Base-by-base conservation (phyloP, 441 rosid genomes). In the Pelargonium exstipulatum region DNA sequence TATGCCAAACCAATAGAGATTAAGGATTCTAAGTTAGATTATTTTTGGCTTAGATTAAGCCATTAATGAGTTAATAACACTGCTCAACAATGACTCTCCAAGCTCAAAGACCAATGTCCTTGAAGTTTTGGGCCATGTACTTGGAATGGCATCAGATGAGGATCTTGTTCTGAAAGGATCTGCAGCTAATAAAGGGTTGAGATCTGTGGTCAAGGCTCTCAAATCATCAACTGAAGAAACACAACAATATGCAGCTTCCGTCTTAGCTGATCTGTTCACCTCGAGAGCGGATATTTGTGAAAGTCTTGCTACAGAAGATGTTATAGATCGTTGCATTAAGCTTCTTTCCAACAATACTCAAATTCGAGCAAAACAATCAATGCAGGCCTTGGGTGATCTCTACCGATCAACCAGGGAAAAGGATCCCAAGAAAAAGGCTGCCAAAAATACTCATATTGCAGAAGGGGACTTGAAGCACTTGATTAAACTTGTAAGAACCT, bases 111-210 rank as follows among this genome's bases (percentile, higher is more conserved):
- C 83, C 64, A 84, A 88, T 62, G 65, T 84, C 62, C 83, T 90
- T 72, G 79, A 79, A 84, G 96, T 90, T 77, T 64, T 93, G 77
- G 98, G 97, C 26, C 98, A 93, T 77, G 87, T 88, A 45, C 90
- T 93, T 69, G 84, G 86, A 63, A 73, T 90, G 72, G 89, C 93
- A 76, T 80, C 92, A 5, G 71, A 81, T 9, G 74, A 83, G 22
- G 92, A 90, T 72, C 80, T 93, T 78, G 78, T 87, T 60, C 79
- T 74, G 6, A 83, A 77, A 76, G 96, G 90, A 69, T 88, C 97
- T 71, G 90, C 97, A n/a, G 94, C 98, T 37, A 89, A 88, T 76
- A 84, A 87, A 80, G 96, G 93, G 45, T 66, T 93, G 71, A 89
- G 82, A 66, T 83, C 95, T 67, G 91, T 93, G 68, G 82, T 91